Conservation (phyloP, 2,329 filamentous ascomycete species). For the Talaromyces funiculosus region DNA sequence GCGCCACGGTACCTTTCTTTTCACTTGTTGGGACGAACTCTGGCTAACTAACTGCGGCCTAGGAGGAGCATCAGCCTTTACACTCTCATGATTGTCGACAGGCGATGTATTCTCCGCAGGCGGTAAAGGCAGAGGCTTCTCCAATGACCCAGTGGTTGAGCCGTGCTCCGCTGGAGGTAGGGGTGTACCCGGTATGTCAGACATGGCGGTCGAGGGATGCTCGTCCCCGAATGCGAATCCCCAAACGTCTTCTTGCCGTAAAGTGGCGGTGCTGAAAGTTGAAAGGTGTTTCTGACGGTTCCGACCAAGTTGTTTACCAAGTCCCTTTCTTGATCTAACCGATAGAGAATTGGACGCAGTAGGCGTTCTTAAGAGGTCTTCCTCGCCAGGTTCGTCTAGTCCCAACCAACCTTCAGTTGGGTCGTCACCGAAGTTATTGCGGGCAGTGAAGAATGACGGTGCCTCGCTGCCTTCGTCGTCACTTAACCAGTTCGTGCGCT, state of each 20-base stretch:
- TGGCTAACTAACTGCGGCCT: conserved; percentile 14
- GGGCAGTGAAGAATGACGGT: conserved; percentile 53
- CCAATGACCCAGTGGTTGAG: conserved; percentile 21
- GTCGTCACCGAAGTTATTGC: conserved; percentile 38
- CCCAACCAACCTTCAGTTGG: conserved; percentile 41
- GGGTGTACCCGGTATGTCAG: conserved; percentile 21
- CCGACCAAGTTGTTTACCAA: conserved; percentile 18
- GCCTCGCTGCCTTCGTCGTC: conserved; percentile 70
- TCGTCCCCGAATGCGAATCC: conserved; percentile 41
- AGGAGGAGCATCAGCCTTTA: conserved; percentile 8
- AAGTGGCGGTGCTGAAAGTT: conserved; percentile 37
- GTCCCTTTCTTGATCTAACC: conserved; percentile 21
- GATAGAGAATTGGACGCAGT: conserved; percentile 33
- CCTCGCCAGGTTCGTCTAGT: conserved; percentile 33
- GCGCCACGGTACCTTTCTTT: conserved; percentile 69
- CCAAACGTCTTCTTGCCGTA: conserved; percentile 42
- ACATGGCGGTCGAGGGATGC: conserved; percentile 28
- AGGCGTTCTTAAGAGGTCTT: conserved; percentile 37
- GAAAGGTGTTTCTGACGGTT: conserved; percentile 28
- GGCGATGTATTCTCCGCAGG: conserved; percentile 21
- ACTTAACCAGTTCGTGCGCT: conserved; percentile 76
- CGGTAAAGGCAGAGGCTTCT: conserved; percentile 38
- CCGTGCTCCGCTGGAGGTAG: conserved; percentile 17
- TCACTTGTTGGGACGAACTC: conserved; percentile 38
- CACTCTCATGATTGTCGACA: background rate